Percentiles rank a stretch among this genome's conserved stretches.
Conservation (phyloP, 225 moss, liverwort and hornwort species). For the Polytrichum commune region DNA sequence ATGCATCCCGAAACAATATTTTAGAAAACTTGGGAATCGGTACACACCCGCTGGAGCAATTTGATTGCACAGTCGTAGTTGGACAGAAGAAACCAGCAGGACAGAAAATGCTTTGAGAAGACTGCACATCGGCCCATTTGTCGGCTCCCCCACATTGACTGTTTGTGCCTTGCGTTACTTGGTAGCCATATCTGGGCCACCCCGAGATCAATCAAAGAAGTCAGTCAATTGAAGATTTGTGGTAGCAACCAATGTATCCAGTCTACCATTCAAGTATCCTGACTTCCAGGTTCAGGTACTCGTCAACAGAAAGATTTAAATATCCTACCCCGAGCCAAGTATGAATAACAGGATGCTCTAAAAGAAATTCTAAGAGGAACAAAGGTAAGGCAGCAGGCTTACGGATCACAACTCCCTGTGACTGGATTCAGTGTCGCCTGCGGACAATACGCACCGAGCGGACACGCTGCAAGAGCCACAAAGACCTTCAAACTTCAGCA, state of each 20-base stretch:
- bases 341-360: not conserved
- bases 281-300: not conserved
- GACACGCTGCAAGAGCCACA: constrained; percentile 56
- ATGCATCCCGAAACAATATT: not conserved
- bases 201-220: not conserved
- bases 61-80: constrained; percentile 28
- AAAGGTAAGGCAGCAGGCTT: constrained; percentile 15
- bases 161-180: constrained; percentile 26
- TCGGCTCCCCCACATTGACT: constrained; percentile 80
- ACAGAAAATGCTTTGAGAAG: constrained; percentile 50
- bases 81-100: constrained; percentile 63
- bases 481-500: no score
- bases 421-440: constrained; percentile 24
- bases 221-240: not conserved
- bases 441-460: constrained; percentile 80
- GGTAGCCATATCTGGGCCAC: constrained; percentile 66
- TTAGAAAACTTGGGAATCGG: not conserved
- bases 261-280: not conserved
- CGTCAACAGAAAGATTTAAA: not conserved
- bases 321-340: not conserved
- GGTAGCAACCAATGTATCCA: not conserved
- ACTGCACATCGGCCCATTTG: constrained; percentile 55
- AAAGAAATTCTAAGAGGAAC: not conserved
- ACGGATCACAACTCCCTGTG: constrained; percentile 67
- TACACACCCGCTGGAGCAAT: constrained; percentile 44